These are phyloP conservation scores for Fraxinus dipetala DNA, from an alignment of 305 asterid genomes.

Conservation along the genomic window DNA sequence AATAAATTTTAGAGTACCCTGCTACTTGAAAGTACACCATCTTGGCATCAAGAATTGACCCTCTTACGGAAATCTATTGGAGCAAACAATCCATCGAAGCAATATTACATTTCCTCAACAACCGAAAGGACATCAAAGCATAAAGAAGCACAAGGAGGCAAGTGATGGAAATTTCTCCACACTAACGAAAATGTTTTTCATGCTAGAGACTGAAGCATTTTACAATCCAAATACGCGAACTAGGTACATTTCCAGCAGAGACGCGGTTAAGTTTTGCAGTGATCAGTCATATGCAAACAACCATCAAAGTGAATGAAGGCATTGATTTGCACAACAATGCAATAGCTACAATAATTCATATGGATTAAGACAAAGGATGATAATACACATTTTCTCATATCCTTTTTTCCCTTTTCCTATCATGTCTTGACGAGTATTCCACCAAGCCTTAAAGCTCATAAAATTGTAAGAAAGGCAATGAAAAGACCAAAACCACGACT, in stretches of 20 bases:
- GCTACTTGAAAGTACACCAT: background rate
- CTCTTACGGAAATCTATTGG: background rate
- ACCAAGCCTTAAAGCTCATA: background rate
- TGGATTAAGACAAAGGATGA: background rate
- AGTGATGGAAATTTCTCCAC: background rate
- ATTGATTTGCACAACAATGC: background rate
- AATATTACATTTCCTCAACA: background rate
- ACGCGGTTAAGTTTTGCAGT: background rate
- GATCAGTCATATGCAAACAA: background rate
- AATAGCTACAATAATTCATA: background rate
- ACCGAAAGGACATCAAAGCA: background rate
- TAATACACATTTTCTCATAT: background rate
- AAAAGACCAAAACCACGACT: background rate
- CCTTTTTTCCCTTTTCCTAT: background rate
- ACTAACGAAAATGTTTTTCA: background rate
- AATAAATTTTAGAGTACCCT: slow-evolving; percentile 17
- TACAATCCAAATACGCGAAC: background rate
- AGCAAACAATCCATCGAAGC: background rate
- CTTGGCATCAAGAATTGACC: background rate
- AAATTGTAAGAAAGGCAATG: background rate
- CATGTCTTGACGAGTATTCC: background rate
- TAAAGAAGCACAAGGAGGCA: background rate
- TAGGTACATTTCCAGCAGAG: background rate
- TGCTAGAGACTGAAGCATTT: background rate
- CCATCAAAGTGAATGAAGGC: background rate